These are phyloP conservation scores for Entomortierella beljakovae DNA, from an alignment of 192 early-diverging fungal genomes.

Conservation along the genomic window DNA sequence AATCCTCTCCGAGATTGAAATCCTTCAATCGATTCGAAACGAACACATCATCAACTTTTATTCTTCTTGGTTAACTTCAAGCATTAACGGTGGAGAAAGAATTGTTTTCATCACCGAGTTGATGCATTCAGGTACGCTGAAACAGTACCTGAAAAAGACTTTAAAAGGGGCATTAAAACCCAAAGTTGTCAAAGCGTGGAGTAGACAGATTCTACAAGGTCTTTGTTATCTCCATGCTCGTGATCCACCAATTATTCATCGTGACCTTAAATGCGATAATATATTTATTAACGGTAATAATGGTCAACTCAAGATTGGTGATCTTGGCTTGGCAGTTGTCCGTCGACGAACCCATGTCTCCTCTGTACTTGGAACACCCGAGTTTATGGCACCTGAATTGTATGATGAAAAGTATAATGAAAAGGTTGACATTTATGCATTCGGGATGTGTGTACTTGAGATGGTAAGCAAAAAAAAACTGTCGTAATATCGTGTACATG, in stretches of 20 bases:
- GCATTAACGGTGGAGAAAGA: slow-evolving; percentile 64
- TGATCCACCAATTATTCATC: slow-evolving; percentile 86
- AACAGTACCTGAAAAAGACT: slow-evolving; percentile 79
- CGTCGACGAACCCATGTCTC: slow-evolving; percentile 74
- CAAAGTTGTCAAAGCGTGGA: slow-evolving; percentile 86
- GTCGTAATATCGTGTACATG: no score
- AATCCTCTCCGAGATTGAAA: slow-evolving; percentile 63
- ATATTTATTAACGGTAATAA: slow-evolving; percentile 93
- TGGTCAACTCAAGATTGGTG: slow-evolving; percentile 90
- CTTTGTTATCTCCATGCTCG: slow-evolving; percentile 83
- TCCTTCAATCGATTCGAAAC: slow-evolving; percentile 82
- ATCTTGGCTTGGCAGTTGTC: slow-evolving; percentile 80
- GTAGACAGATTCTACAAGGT: slow-evolving; percentile 82
- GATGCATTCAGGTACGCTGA: slow-evolving; percentile 90
- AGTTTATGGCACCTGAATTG: slow-evolving; percentile 94
- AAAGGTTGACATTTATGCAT: slow-evolving; percentile 91
- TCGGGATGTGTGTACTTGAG: slow-evolving; percentile 84
- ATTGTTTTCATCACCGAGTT: slow-evolving; percentile 89
- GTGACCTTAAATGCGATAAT: slow-evolving; percentile 80
- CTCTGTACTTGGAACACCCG: slow-evolving; percentile 80
- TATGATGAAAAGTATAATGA: slow-evolving; percentile 92
- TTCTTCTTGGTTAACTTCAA: slow-evolving; percentile 72
- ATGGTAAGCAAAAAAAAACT: slow-evolving; percentile 51
- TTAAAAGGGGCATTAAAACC: slow-evolving; percentile 72
- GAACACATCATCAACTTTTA: slow-evolving; percentile 87